A percentile compares a stretch with the other conserved stretches of the same genome.
Evolutionary conservation across 169 alveolate species (phyloP).

Genomic region (Amoebophrya sp.): DNA sequence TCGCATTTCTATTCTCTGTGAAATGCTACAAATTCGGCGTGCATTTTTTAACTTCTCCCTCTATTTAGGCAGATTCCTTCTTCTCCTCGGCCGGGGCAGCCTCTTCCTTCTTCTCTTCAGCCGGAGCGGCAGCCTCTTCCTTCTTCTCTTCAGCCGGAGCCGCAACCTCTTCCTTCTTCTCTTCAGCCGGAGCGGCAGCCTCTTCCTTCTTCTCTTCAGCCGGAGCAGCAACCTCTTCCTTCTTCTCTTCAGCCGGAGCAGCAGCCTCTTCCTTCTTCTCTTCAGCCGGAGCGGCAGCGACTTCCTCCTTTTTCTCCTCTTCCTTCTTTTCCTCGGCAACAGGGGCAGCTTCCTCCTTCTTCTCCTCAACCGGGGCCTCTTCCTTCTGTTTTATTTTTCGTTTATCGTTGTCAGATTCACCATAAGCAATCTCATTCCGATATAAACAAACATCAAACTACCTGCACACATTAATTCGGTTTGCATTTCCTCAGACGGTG

Average conservation of each 20-base stretch:
- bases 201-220: neutral
- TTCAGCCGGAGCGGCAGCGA: neutral
- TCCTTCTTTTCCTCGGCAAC: neutral
- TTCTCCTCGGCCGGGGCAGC: neutral
- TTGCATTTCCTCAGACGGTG: too few relatives aligned
- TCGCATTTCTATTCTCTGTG: too few relatives aligned
- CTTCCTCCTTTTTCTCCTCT: neutral
- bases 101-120: neutral
- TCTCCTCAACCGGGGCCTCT: too few relatives aligned
- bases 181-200: neutral
- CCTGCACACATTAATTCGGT: too few relatives aligned
- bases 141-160: neutral
- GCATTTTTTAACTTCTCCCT: too few relatives aligned
- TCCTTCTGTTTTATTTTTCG: too few relatives aligned
- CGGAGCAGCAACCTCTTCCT: neutral
- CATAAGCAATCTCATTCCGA: too few relatives aligned
- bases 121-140: neutral
- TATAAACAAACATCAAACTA: too few relatives aligned
- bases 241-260: neutral
- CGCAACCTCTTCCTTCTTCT: neutral
- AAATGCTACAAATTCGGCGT: too few relatives aligned
- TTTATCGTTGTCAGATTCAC: too few relatives aligned
- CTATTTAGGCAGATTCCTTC: too few relatives aligned
- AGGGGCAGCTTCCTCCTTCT: too few relatives aligned
- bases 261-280: neutral